Percentiles rank a stretch among this genome's conserved stretches.
phyloP scores from a whole-genome alignment of 345 rosid genomes.

The Cochlearia excelsa region DNA sequence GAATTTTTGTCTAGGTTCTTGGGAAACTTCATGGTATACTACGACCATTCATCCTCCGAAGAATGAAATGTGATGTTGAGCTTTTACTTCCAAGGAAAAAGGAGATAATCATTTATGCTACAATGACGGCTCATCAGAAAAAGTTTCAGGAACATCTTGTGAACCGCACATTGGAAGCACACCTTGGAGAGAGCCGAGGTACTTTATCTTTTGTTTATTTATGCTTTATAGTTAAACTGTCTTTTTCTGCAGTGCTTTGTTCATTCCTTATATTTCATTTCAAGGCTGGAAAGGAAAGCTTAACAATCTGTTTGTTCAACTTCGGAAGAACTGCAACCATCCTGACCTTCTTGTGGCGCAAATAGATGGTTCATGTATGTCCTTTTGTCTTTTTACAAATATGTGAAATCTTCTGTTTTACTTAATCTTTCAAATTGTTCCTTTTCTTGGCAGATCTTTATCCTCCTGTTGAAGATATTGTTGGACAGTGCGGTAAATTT shows the following conservation, averaged over 20 bases:
- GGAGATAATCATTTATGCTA: slow-evolving; percentile 88
- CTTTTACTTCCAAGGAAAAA: slow-evolving; percentile 83
- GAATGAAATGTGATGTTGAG: slow-evolving; percentile 95
- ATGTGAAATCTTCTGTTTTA: neutral
- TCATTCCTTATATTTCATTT: slow-evolving; percentile 29
- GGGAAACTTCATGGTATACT: slow-evolving; percentile 88
- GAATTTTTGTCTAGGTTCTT: slow-evolving; percentile 56
- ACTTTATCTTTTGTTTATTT: slow-evolving; percentile 1
- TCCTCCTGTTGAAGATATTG: slow-evolving; percentile 79
- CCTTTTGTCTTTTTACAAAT: neutral
- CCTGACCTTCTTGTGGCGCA: slow-evolving; percentile 83
- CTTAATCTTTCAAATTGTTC: slow-evolving; percentile 10
- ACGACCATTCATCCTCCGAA: slow-evolving; percentile 92
- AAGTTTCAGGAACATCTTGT: slow-evolving; percentile 85
- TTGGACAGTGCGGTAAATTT: slow-evolving; percentile 92
- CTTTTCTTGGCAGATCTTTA: slow-evolving; percentile 49
- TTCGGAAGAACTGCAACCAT: slow-evolving; percentile 96
- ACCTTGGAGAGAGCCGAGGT: slow-evolving; percentile 63
- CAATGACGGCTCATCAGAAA: slow-evolving; percentile 78
- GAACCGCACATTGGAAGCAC: slow-evolving; percentile 59
- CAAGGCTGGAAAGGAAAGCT: slow-evolving; percentile 64
- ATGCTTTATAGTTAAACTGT: slow-evolving; percentile 9
- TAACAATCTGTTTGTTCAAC: slow-evolving; percentile 74
- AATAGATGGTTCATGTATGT: slow-evolving; percentile 66
- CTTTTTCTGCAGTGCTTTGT: neutral